phyloP scores from a whole-genome alignment of 2,329 filamentous ascomycete genomes.

The Fusarium napiforme region DNA sequence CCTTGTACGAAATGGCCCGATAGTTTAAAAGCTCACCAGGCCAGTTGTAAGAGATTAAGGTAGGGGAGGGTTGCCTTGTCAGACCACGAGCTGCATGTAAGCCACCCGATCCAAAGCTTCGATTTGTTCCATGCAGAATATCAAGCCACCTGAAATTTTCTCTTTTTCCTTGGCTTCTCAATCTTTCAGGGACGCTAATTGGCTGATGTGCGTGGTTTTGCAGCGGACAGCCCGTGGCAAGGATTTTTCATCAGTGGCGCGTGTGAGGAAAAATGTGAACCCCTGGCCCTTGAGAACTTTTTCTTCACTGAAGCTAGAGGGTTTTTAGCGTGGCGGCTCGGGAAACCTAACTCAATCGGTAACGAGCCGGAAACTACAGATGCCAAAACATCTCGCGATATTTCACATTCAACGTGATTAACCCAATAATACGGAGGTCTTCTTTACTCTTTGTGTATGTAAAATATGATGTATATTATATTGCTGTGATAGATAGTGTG shows the following conservation, averaged over 20 bases:
- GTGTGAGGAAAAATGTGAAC: background rate
- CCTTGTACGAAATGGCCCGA: slow-evolving; percentile 16
- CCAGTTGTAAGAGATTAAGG: too few relatives aligned
- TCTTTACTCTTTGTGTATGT: background rate
- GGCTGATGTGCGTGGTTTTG: background rate
- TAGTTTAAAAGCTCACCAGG: background rate
- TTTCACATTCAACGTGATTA: slow-evolving; percentile 18
- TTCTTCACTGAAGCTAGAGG: background rate
- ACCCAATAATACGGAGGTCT: background rate
- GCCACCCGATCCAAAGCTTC: background rate
- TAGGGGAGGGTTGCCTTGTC: background rate
- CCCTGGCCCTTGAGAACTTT: slow-evolving; percentile 13
- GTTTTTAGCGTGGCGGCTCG: slow-evolving; percentile 4
- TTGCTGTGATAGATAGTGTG: background rate
- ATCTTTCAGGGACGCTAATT: slow-evolving; percentile 6
- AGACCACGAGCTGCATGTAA: slow-evolving; percentile 33
- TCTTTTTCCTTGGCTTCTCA: background rate
- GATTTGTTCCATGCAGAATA: slow-evolving; percentile 15
- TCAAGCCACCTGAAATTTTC: slow-evolving; percentile 29
- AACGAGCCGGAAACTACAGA: slow-evolving; percentile 21
- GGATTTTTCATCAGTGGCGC: slow-evolving; percentile 15
- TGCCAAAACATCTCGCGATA: slow-evolving; percentile 29
- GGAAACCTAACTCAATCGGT: slow-evolving; percentile 12
- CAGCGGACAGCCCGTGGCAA: slow-evolving; percentile 30
- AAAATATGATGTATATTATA: background rate